Percentiles rank a stretch among this genome's conserved stretches.
These are phyloP conservation scores for Dillenia turbinata DNA, from an alignment of 164 flowering plant species.

Conservation along the genomic window DNA sequence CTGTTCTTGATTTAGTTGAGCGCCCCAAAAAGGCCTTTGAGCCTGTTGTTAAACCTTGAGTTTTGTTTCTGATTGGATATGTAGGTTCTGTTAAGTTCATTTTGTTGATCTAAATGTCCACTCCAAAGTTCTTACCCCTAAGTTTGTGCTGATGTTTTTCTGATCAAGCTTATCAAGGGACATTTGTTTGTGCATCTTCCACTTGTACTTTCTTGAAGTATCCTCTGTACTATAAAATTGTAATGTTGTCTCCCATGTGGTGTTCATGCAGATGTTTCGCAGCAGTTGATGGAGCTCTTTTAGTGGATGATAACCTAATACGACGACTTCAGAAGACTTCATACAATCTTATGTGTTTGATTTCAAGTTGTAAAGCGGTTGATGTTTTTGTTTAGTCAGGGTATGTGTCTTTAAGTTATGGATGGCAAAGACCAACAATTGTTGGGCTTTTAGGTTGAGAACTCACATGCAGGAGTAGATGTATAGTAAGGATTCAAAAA, in stretches of 20 bases:
- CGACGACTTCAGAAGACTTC: background rate
- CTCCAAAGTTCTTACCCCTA: background rate
- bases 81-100: background rate
- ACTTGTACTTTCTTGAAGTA: background rate
- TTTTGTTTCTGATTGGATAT: too few relatives aligned
- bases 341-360: too few relatives aligned
- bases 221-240: background rate
- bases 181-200: slow-evolving; percentile 1
- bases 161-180: background rate
- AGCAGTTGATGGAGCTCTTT: slow-evolving; percentile 71
- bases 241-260: background rate
- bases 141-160: background rate
- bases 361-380: too few relatives aligned
- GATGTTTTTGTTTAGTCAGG: too few relatives aligned
- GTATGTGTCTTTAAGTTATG: too few relatives aligned
- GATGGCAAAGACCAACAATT: too few relatives aligned
- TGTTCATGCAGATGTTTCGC: slow-evolving; percentile 68
- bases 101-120: background rate
- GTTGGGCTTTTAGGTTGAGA: too few relatives aligned
- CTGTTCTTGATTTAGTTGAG: too few relatives aligned
- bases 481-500: too few relatives aligned
- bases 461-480: too few relatives aligned
- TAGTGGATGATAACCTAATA: slow-evolving; percentile 10
- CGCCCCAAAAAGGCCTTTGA: too few relatives aligned
- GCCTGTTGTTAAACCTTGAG: too few relatives aligned